Base-by-base conservation (phyloP, 2,329 filamentous ascomycete genomes). In the Diaporthe capsici region DNA sequence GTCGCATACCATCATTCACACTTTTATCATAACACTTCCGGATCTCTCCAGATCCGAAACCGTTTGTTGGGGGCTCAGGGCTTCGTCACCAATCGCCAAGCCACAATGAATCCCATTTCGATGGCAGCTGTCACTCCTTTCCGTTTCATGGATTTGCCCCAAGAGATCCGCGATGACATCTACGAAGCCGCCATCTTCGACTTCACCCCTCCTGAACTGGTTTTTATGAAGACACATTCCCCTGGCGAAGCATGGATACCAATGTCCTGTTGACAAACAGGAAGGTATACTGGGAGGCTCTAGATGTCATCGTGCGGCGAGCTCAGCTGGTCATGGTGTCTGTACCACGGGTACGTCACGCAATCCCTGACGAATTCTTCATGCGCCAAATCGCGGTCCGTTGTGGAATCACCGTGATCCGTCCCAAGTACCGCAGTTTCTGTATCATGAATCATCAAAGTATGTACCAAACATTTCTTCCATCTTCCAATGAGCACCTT, bases 291-390 rank as follows among this genome's bases (percentile, higher is more conserved):
- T 31, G 25, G 60, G 60, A 65, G 42, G 25, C 42, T 15, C 39
- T 3, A 4, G 37, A 47, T 22, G 20, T 47, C 17, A 47, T 65
- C 10, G 3, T 65, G 15, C n/a, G 39, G 10, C 60, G 25, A 1
- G 60, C 37, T 65, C 60, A 31, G 25, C 42, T 65, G 4, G 5
- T 65, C 42, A 47, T 65, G 60, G 60, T 65, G 12, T 65, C 28
- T n/a, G n/a, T n/a, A n/a, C n/a, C n/a, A n/a, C n/a, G n/a, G n/a
- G n/a, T n/a, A n/a, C n/a, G n/a, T n/a, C n/a, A n/a, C n/a, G n/a
- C n/a, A n/a, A n/a, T n/a, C n/a, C n/a, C n/a, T n/a, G n/a, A n/a
- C n/a, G n/a, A n/a, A n/a, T n/a, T n/a, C n/a, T n/a, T n/a, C n/a
- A n/a, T n/a, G n/a, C n/a, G n/a, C n/a, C n/a, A n/a, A n/a, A n/a